Conservation (phyloP, 768 basidiomycete species). For the Lactarius hatsudake region DNA sequence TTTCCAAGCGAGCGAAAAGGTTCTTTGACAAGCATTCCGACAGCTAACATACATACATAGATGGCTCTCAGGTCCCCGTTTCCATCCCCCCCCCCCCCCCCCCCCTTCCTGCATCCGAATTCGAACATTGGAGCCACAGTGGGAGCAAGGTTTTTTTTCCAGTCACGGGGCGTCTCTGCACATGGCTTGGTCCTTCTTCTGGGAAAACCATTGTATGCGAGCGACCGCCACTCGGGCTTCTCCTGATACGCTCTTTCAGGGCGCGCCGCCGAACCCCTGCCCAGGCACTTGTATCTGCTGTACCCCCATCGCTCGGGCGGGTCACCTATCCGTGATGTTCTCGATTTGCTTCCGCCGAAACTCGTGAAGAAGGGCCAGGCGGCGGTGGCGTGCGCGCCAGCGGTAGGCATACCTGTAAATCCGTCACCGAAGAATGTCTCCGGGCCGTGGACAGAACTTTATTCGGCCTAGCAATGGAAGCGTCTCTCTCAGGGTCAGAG, state of each 20-base stretch:
- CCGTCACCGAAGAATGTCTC: neutral
- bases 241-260: neutral
- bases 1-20: neutral
- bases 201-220: neutral
- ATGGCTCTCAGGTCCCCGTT: neutral
- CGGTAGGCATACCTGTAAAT: neutral
- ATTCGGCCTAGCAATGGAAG: slow-evolving; percentile 1
- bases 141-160: neutral
- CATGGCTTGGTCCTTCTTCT: neutral
- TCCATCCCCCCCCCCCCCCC: neutral
- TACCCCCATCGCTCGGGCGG: neutral
- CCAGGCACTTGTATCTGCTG: neutral
- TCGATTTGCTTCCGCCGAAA: neutral
- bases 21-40: neutral
- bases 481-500: neutral
- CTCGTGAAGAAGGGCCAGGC: neutral
- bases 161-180: neutral
- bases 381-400: neutral
- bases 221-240: neutral
- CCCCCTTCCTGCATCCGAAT: neutral
- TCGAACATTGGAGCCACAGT: neutral
- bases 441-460: slow-evolving; percentile 1
- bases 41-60: neutral
- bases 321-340: neutral
- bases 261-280: neutral